Conservation (phyloP, 208 protist genomes). For the Crithidia mellificae region DNA sequence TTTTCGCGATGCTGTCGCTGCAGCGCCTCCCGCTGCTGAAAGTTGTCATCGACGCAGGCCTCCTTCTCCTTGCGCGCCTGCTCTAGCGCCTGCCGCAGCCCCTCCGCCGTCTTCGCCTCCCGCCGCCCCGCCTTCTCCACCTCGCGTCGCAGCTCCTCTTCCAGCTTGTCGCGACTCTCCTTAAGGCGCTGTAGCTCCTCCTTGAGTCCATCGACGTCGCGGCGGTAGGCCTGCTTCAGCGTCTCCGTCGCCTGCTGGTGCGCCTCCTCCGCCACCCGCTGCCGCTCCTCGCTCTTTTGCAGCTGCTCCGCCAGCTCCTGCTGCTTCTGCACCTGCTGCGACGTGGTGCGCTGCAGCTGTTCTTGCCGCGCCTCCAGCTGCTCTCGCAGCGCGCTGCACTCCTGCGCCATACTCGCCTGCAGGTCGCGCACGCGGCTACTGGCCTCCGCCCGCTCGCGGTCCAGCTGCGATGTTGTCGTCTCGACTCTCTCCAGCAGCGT, state of each 20-base stretch:
- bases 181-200: constrained; percentile 45
- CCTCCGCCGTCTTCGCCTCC: constrained; percentile 52
- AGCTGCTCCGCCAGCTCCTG: constrained; percentile 65
- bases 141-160: constrained; percentile 43
- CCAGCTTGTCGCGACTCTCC: constrained; percentile 36
- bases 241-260: constrained; percentile 41
- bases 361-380: constrained; percentile 52
- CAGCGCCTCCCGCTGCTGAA: constrained; percentile 53
- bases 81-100: constrained; percentile 62
- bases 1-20: constrained; percentile 62
- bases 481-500: constrained; percentile 43
- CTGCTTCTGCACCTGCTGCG: constrained; percentile 36
- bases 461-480: constrained; percentile 37
- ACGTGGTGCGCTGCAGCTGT: constrained; percentile 43
- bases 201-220: constrained; percentile 45
- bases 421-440: constrained; percentile 49
- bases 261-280: constrained; percentile 49
- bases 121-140: constrained; percentile 47
- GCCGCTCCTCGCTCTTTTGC: constrained; percentile 45
- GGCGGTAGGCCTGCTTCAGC: constrained; percentile 52
- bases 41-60: constrained; percentile 37
- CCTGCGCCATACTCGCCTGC: constrained; percentile 38
- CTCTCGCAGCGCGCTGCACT: constrained; percentile 45
- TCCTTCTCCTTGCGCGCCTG: constrained; percentile 65
- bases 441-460: constrained; percentile 48